Evolutionary conservation across 768 basidiomycete species (phyloP).

Genomic region (Agaricus bisporus): DNA sequence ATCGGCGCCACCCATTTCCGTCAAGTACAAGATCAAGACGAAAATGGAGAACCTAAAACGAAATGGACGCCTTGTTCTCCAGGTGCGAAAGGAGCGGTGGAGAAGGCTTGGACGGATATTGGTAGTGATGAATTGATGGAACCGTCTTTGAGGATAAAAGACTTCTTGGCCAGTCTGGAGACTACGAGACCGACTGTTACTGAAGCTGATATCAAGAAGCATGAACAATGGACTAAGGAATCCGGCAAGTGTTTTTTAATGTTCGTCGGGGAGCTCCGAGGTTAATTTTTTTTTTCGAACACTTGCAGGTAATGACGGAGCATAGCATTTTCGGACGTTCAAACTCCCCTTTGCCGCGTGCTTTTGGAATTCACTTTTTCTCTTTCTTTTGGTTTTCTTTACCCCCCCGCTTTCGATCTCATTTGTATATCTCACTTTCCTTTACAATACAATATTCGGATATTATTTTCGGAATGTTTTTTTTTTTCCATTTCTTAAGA

Average conservation of each 20-base stretch:
- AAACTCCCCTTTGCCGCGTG: neutral
- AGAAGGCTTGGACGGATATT: conserved; percentile 87
- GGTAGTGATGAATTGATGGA: conserved; percentile 87
- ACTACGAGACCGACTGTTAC: conserved; percentile 85
- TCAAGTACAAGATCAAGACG: conserved; percentile 28
- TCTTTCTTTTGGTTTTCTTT: neutral
- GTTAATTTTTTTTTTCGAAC: neutral
- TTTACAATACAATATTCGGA: too few species aligned
- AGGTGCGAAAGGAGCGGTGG: conserved; percentile 77
- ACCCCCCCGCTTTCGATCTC: neutral
- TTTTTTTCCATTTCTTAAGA: too few species aligned
- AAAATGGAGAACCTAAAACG: conserved; percentile 17
- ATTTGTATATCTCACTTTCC: neutral
- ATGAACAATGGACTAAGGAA: conserved; percentile 81
- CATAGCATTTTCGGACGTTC: conserved; percentile 12
- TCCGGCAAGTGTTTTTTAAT: conserved; percentile 47
- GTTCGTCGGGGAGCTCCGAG: neutral
- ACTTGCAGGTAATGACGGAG: conserved; percentile 24
- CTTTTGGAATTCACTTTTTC: neutral
- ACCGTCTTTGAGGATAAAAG: conserved; percentile 68
- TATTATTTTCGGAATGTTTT: too few species aligned
- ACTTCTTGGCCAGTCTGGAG: conserved; percentile 78
- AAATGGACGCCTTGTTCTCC: conserved; percentile 98
- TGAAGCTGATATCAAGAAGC: conserved; percentile 76
- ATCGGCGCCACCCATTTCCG: conserved; percentile 96